A percentile compares a stretch with the other conserved stretches of the same genome.
Evolutionary conservation across 176 grass and related monocot species (phyloP).

Genomic region (Microstegium vimineum): DNA sequence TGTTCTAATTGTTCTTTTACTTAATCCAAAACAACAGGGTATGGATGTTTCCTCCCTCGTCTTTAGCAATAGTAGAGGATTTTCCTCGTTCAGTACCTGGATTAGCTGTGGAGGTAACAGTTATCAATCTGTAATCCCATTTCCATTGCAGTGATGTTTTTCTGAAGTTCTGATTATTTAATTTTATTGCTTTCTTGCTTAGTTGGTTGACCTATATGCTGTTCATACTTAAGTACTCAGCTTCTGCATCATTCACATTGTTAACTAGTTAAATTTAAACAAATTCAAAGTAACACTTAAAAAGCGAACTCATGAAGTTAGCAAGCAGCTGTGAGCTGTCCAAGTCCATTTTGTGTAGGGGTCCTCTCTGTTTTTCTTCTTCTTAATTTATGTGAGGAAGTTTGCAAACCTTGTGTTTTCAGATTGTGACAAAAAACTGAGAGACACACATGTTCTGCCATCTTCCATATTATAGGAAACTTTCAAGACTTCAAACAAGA

Average conservation of each 20-base stretch:
- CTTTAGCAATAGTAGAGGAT: slow-evolving; percentile 60
- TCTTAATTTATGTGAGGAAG: background rate
- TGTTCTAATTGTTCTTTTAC: slow-evolving; percentile 32
- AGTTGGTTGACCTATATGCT: background rate
- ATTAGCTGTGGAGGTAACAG: slow-evolving; percentile 70
- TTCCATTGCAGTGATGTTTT: slow-evolving; percentile 1
- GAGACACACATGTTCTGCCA: background rate
- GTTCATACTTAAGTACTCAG: background rate
- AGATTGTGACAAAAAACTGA: background rate
- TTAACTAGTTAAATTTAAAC: slow-evolving; percentile 2
- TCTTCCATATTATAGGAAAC: background rate
- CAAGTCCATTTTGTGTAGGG: background rate
- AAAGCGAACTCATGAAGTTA: background rate
- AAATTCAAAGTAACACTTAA: background rate
- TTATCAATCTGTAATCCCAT: slow-evolving; percentile 18
- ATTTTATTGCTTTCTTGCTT: slow-evolving; percentile 22
- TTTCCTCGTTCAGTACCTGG: slow-evolving; percentile 51
- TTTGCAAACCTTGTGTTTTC: slow-evolving; percentile 18
- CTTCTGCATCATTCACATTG: background rate
- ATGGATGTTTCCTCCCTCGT: slow-evolving; percentile 86
- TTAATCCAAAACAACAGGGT: slow-evolving; percentile 45
- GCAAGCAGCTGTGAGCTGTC: background rate
- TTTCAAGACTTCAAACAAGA: slow-evolving; percentile 14
- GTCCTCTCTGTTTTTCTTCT: background rate
- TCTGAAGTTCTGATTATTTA: background rate